Percentiles rank a stretch among this genome's conserved stretches.
phyloP scores from a whole-genome alignment of 352 stramenopile species.

The Globisporangium paroecandrum region DNA sequence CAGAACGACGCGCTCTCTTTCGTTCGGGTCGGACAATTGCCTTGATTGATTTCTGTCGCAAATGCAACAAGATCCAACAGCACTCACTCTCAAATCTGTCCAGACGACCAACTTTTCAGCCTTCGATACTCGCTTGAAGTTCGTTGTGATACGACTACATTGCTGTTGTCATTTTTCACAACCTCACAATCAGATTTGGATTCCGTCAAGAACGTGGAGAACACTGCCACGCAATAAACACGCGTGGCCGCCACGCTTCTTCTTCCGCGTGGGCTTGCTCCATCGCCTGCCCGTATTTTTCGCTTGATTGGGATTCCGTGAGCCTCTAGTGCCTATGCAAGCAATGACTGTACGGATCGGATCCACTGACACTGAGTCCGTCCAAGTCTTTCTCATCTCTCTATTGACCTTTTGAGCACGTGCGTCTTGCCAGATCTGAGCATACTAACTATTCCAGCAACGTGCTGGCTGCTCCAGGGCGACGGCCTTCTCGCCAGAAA shows the following conservation, averaged over 20 bases:
- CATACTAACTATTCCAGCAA: neutral
- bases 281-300: too few species aligned
- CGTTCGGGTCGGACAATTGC: neutral
- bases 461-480: neutral
- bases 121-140: neutral
- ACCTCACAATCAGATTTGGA: neutral
- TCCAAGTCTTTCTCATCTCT: neutral
- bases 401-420: neutral
- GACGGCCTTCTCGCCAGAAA: neutral
- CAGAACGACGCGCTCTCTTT: neutral
- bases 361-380: too few species aligned
- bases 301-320: too few species aligned
- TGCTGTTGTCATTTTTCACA: neutral
- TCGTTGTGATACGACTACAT: neutral
- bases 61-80: neutral
- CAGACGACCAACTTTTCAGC: neutral
- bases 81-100: neutral
- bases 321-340: too few species aligned
- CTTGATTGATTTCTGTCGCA: conserved; percentile 3
- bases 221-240: neutral
- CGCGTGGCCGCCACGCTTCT: neutral
- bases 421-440: neutral
- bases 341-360: neutral
- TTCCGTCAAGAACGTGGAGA: neutral
- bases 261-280: neutral